Evolutionary conservation across 2,329 filamentous ascomycete species (phyloP).

Genomic region (Aureobasidium mangrovei): DNA sequence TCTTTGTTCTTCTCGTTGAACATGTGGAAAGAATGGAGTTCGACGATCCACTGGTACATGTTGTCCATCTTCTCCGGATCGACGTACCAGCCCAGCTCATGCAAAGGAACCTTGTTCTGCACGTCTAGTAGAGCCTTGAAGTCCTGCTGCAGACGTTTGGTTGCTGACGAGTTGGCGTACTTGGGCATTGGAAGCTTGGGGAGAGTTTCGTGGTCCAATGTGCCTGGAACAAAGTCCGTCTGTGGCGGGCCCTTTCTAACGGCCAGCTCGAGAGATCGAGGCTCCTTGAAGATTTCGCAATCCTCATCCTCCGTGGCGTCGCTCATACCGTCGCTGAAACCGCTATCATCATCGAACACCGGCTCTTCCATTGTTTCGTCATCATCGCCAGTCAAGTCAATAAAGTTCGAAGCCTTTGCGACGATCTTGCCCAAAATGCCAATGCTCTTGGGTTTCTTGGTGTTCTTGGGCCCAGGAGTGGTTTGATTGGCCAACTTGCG

Average conservation of each 20-base stretch:
- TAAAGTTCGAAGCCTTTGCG: slow-evolving; percentile 21
- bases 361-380: slow-evolving; percentile 4
- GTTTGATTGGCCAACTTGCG: slow-evolving; percentile 13
- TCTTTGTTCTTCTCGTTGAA: slow-evolving; percentile 21
- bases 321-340: slow-evolving; percentile 36
- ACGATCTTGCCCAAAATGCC: slow-evolving; percentile 22
- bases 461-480: slow-evolving; percentile 16
- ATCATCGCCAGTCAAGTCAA: slow-evolving; percentile 29
- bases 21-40: slow-evolving; percentile 66
- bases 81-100: slow-evolving; percentile 77
- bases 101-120: slow-evolving; percentile 52
- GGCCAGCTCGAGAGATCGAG: slow-evolving; percentile 14
- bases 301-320: slow-evolving; percentile 45
- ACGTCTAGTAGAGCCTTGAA: slow-evolving; percentile 54
- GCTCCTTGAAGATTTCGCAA: slow-evolving; percentile 27
- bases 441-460: slow-evolving; percentile 20
- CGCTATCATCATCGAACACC: slow-evolving; percentile 16
- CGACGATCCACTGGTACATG: slow-evolving; percentile 85
- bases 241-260: slow-evolving; percentile 17
- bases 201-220: slow-evolving; percentile 52
- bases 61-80: slow-evolving; percentile 58
- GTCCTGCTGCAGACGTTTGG: slow-evolving; percentile 55
- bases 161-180: slow-evolving; percentile 55
- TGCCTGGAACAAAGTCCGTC: slow-evolving; percentile 60
- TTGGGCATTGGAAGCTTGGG: slow-evolving; percentile 56